Evolutionary conservation across 2,329 filamentous ascomycete genomes (phyloP), one percentile per base, ranked within the genome.

Genomic region (Fusarium denticulatum): DNA sequence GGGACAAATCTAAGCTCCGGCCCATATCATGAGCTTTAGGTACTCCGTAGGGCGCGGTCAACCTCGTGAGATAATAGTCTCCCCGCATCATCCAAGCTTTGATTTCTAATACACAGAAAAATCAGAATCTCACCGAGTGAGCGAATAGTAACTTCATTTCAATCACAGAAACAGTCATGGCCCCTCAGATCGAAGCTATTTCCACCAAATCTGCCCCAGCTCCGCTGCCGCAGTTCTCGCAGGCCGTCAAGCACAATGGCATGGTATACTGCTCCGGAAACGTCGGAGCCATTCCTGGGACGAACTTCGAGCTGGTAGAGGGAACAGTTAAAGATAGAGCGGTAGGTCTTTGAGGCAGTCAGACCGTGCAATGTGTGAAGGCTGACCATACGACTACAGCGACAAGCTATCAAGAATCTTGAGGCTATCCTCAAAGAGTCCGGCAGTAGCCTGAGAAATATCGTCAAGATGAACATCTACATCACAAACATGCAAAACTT

Each of bases 181-280:
- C 61, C 3, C 56, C 45, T 52, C 55, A 36, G 4, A 63, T 67
- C 3, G 34, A 69, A 67, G 49, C 67, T 28, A 40, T 67, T 20
- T 57, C 34, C 2, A 68, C 50, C 39, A 32, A 43, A 3, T 50
- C 73, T 71, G 28, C 80, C 88, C 45, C 87, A 87, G 53, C 60
- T 59, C 60, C 53, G 8, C 34, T 63, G 14, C 60, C 53, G 0
- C 86, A 90, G 75, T 88, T 90, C 80, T 89, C 86, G 6, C 88
- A 92, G 77, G 90, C 89, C 45, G 84, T 92, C 74, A 85, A 88
- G 72, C 86, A 86, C 80, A 89, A 90, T 77, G 91, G 90, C 76
- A 88, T 91, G 80, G 89, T 94, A n/a, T 93, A 92, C 83, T 92
- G 91, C 83, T 92, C 90, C 4, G 92, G 91, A 30, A 86, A 85